phyloP scores from a whole-genome alignment of 352 stramenopile genomes.

The Phytophthora citrophthora region DNA sequence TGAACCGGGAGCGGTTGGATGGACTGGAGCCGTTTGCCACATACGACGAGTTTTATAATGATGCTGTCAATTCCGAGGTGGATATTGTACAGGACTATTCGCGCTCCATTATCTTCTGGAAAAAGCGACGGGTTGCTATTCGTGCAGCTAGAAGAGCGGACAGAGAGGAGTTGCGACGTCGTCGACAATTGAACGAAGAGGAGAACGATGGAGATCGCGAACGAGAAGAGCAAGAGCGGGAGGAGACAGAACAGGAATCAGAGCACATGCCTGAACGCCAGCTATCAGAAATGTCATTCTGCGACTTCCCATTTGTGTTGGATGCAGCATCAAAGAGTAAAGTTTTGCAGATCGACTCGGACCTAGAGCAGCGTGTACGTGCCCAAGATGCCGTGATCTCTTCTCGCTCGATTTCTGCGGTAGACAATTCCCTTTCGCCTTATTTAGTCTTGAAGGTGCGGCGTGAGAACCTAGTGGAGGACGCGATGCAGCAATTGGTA shows the following conservation, averaged over 20 bases:
- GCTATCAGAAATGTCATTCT: slow-evolving; percentile 84
- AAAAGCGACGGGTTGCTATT: slow-evolving; percentile 51
- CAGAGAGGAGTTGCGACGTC: slow-evolving; percentile 23
- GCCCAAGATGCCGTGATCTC: slow-evolving; percentile 61
- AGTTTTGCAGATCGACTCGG: slow-evolving; percentile 79
- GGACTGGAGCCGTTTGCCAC: slow-evolving; percentile 50
- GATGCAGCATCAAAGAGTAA: slow-evolving; percentile 82
- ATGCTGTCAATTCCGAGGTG: slow-evolving; percentile 84
- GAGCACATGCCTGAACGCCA: slow-evolving; percentile 51
- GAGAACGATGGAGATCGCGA: slow-evolving; percentile 21
- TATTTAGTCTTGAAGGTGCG: slow-evolving; percentile 74
- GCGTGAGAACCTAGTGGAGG: slow-evolving; percentile 79
- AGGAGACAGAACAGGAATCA: slow-evolving; percentile 10
- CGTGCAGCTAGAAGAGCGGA: slow-evolving; percentile 22
- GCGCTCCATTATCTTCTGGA: slow-evolving; percentile 74
- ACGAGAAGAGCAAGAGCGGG: slow-evolving; percentile 22
- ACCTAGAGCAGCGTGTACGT: slow-evolving; percentile 68
- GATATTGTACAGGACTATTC: slow-evolving; percentile 82
- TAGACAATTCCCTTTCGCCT: slow-evolving; percentile 41
- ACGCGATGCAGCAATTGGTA: slow-evolving; percentile 75
- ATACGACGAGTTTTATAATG: slow-evolving; percentile 85
- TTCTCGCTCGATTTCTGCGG: slow-evolving; percentile 35
- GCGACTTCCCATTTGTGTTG: slow-evolving; percentile 81
- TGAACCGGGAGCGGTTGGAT: slow-evolving; percentile 52
- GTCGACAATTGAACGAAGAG: slow-evolving; percentile 19